These are phyloP conservation scores for Astrephomene gubernaculifera DNA, from an alignment of 139 green algal genomes.

Conservation along the genomic window DNA sequence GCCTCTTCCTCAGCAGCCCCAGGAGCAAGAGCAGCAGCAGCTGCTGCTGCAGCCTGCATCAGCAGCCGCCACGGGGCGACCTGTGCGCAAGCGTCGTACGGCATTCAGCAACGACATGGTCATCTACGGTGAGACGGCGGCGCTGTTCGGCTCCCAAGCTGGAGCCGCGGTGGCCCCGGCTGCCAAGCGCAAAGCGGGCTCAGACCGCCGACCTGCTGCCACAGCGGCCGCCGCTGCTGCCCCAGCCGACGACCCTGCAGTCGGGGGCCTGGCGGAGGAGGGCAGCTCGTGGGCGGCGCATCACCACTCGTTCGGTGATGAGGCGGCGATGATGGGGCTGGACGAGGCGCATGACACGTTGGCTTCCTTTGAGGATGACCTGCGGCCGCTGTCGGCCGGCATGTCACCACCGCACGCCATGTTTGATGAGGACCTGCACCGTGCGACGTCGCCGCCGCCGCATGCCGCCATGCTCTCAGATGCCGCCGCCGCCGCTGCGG, in stretches of 20 bases:
- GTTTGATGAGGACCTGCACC: conserved; percentile 12
- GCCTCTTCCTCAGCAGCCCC: no score
- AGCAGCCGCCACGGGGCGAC: not conserved
- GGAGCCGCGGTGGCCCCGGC: no score
- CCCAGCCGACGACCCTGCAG: no score
- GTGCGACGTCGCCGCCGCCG: not conserved
- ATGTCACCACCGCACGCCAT: conserved; percentile 21
- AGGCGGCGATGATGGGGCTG: not conserved
- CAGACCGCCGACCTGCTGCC: not conserved
- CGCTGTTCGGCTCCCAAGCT: conserved; percentile 11
- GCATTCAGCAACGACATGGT: conserved; percentile 27
- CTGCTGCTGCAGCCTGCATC: not conserved
- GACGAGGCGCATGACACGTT: conserved; percentile 1
- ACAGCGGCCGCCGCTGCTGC: not conserved
- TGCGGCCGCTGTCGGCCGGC: not conserved
- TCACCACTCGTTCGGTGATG: not conserved
- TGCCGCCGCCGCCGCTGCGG: no score
- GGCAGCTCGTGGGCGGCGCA: no score
- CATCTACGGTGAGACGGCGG: conserved; percentile 21
- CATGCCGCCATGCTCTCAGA: no score
- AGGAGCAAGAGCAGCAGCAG: not conserved
- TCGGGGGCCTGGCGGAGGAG: no score
- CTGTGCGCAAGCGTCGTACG: conserved; percentile 20
- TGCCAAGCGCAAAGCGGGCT: not conserved
- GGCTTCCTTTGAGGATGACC: not conserved